Conservation (phyloP, 495 filamentous ascomycete species). For the Aspergillus nidulans region DNA sequence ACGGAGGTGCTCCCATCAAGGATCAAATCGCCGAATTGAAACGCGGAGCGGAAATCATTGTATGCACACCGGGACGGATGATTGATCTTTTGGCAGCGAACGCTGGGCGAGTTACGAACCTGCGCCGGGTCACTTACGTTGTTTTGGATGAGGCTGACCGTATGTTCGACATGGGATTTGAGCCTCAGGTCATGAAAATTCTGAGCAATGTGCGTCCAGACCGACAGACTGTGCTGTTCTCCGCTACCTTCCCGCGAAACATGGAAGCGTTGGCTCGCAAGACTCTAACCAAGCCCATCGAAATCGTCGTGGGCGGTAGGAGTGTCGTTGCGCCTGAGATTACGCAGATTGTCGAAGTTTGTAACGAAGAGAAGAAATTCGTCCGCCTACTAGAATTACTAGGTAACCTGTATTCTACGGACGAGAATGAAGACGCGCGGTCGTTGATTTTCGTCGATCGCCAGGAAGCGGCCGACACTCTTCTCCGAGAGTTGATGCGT, state of each 20-base stretch:
- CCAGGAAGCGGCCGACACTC: constrained; percentile 86
- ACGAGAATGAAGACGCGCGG: constrained; percentile 75
- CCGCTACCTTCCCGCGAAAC: constrained; percentile 90
- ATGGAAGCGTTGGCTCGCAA: constrained; percentile 92
- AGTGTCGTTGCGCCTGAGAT: constrained; percentile 94
- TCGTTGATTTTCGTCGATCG: constrained; percentile 91
- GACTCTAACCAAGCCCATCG: constrained; percentile 76
- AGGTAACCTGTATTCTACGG: constrained; percentile 78
- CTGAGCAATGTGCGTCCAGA: constrained; percentile 85
- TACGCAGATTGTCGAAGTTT: constrained; percentile 87
- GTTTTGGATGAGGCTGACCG: constrained; percentile 97
- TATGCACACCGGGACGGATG: constrained; percentile 94
- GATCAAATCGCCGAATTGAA: constrained; percentile 97
- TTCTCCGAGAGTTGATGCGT: constrained; percentile 76
- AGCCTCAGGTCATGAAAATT: constrained; percentile 97
- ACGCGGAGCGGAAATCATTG: constrained; percentile 89
- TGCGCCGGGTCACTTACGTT: constrained; percentile 83
- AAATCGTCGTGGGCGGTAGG: constrained; percentile 86
- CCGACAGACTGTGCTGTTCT: constrained; percentile 91
- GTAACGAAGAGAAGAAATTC: constrained; percentile 80
- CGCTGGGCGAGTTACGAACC: constrained; percentile 84
- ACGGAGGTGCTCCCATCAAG: constrained; percentile 93
- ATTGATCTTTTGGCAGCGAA: constrained; percentile 94
- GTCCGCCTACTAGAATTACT: constrained; percentile 77
- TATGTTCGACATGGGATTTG: constrained; percentile 99